A percentile compares a stretch with the other conserved stretches of the same genome.
These are phyloP conservation scores for Chlamydomonas incerta DNA, from an alignment of 139 green algal genomes.

Conservation along the genomic window DNA sequence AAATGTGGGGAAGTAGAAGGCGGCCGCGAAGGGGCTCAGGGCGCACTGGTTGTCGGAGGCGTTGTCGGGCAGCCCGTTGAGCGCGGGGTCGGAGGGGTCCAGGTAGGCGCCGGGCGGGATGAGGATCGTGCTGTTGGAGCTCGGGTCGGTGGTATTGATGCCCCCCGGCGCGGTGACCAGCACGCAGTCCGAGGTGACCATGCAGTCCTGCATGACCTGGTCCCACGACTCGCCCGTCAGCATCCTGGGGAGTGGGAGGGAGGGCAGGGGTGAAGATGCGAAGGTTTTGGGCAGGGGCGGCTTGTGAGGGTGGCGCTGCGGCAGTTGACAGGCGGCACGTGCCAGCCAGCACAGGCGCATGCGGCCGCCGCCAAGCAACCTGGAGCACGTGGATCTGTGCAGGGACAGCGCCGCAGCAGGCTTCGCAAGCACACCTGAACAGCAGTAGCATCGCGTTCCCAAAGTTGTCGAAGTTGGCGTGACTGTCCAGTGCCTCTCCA, in stretches of 20 bases:
- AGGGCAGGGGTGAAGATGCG: too few species aligned
- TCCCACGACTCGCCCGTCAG: slow-evolving; percentile 84
- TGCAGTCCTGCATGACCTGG: slow-evolving; percentile 80
- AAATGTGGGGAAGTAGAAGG: slow-evolving; percentile 81
- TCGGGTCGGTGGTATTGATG: not conserved
- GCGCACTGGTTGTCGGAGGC: slow-evolving; percentile 51
- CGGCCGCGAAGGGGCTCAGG: slow-evolving; percentile 33
- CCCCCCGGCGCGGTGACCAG: not conserved
- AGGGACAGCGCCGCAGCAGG: too few species aligned
- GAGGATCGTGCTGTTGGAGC: not conserved
- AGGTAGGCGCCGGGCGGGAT: not conserved
- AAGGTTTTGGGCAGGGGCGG: too few species aligned
- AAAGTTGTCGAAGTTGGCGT: slow-evolving; percentile 83
- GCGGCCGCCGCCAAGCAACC: too few species aligned
- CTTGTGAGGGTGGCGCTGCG: too few species aligned
- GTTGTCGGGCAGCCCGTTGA: slow-evolving; percentile 11
- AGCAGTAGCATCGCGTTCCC: slow-evolving; percentile 64
- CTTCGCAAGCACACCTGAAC: slow-evolving; percentile 56
- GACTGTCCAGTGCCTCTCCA: slow-evolving; percentile 42
- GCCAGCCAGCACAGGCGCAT: too few species aligned
- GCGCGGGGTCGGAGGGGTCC: slow-evolving; percentile 20
- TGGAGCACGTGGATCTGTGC: too few species aligned
- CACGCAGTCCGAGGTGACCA: slow-evolving; percentile 62
- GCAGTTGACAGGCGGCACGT: too few species aligned
- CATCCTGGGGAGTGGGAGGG: slow-evolving; percentile 51